Conservation (phyloP, 2,329 filamentous ascomycete genomes). For the Cytospora piceicola region DNA sequence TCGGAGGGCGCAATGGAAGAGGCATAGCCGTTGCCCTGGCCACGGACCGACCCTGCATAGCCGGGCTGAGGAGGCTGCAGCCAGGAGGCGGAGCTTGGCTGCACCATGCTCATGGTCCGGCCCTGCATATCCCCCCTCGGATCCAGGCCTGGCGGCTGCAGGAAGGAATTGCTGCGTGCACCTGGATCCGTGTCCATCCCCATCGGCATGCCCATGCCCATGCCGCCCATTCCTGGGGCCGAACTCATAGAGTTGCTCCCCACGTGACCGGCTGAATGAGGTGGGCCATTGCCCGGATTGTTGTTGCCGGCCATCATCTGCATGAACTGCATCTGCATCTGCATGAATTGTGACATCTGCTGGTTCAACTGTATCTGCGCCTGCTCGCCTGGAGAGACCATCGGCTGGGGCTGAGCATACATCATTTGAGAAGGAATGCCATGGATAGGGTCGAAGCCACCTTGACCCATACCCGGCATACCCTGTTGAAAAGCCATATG, state of each 20-base stretch:
- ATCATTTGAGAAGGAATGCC: constrained; percentile 57
- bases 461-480: constrained; percentile 43
- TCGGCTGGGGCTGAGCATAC: constrained; percentile 42
- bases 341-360: constrained; percentile 86
- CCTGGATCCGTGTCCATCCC: constrained; percentile 34
- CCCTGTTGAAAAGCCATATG: constrained; percentile 57
- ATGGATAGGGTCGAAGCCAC: constrained; percentile 52
- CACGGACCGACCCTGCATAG: constrained; percentile 55
- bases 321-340: constrained; percentile 95
- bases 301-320: constrained; percentile 69
- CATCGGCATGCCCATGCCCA: constrained; percentile 30
- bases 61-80: constrained; percentile 50
- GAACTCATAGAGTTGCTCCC: constrained; percentile 49
- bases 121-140: constrained; percentile 51
- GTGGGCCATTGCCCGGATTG: constrained; percentile 33
- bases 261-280: constrained; percentile 39
- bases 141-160: constrained; percentile 49
- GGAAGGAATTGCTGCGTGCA: constrained; percentile 50
- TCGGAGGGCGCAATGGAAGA: constrained; percentile 95
- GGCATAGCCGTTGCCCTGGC: constrained; percentile 68
- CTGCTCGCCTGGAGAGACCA: constrained; percentile 66
- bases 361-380: constrained; percentile 80
- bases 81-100: constrained; percentile 66
- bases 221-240: constrained; percentile 46
- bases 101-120: constrained; percentile 84